phyloP scores from a whole-genome alignment of 148 eudicot species.

The Silene conica region DNA sequence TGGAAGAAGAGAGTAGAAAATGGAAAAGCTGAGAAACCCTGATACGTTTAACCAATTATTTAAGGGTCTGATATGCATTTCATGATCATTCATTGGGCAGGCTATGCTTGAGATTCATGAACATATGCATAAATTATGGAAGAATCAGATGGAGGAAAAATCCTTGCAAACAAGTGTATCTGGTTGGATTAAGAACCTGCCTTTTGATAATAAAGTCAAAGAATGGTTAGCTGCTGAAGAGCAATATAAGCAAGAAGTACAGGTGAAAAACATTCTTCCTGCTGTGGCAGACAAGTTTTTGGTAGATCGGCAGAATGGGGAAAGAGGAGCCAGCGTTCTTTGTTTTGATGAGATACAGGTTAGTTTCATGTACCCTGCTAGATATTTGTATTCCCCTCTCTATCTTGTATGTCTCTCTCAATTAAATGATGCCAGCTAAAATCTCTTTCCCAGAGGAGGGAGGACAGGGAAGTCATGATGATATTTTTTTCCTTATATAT shows the following conservation, averaged over 20 bases:
- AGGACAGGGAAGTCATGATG: too few species aligned
- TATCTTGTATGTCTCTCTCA: not conserved
- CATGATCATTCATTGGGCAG: constrained; percentile 35
- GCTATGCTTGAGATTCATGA: constrained; percentile 96
- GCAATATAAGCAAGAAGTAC: constrained; percentile 67
- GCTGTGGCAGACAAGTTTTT: constrained; percentile 93
- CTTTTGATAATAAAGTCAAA: constrained; percentile 74
- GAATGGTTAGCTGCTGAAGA: constrained; percentile 96
- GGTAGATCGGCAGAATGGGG: constrained; percentile 40
- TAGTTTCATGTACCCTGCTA: constrained; percentile 5
- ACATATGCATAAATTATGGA: constrained; percentile 93
- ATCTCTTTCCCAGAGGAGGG: too few species aligned
- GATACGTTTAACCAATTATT: not conserved
- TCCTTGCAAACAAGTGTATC: constrained; percentile 66
- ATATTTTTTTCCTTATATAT: too few species aligned
- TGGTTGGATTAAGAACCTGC: constrained; percentile 84
- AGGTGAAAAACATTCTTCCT: constrained; percentile 84
- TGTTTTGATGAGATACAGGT: constrained; percentile 99
- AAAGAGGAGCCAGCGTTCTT: constrained; percentile 77
- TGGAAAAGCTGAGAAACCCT: not conserved
- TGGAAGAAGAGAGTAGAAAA: not conserved
- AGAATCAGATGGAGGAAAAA: constrained; percentile 66
- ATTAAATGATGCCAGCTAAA: too few species aligned
- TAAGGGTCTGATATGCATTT: constrained; percentile 6
- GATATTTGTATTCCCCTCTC: not conserved